Percentiles rank a stretch among this genome's conserved stretches.
Conservation (phyloP, 2,329 filamentous ascomycete genomes). For the Ophiostoma novo-ulmi region DNA sequence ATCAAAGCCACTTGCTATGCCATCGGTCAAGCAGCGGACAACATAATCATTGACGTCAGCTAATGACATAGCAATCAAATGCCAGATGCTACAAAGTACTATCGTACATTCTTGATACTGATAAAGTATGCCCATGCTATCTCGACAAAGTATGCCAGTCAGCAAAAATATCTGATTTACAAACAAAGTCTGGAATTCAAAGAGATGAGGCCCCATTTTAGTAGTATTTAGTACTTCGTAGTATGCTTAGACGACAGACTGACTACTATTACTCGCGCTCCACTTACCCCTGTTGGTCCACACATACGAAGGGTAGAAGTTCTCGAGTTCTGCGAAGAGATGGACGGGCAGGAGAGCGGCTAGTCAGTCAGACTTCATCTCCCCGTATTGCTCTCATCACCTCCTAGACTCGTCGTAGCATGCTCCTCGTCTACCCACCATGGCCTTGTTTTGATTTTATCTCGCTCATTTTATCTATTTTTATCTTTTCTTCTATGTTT, state of each 20-base stretch:
- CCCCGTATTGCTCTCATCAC: constrained; percentile 1
- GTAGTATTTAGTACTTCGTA: neutral
- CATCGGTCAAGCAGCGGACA: no score
- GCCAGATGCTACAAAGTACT: neutral
- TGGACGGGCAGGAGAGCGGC: neutral
- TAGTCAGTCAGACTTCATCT: neutral
- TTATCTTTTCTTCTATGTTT: constrained; percentile 17
- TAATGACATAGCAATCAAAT: neutral
- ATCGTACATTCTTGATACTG: neutral
- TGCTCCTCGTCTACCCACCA: neutral
- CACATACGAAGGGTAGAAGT: constrained; percentile 21
- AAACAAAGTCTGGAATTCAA: constrained; percentile 5
- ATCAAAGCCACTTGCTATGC: no score
- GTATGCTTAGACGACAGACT: neutral
- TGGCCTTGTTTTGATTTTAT: neutral
- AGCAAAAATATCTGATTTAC: neutral
- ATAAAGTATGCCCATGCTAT: neutral
- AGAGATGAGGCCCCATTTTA: neutral
- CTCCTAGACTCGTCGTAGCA: neutral
- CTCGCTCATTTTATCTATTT: constrained; percentile 24
- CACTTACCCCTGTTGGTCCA: constrained; percentile 18
- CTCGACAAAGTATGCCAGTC: neutral
- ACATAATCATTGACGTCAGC: no score
- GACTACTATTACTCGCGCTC: neutral
- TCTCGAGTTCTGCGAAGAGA: neutral